Evolutionary conservation across 2,329 filamentous ascomycete genomes (phyloP).

Genomic region (Xenoacremonium recifei): DNA sequence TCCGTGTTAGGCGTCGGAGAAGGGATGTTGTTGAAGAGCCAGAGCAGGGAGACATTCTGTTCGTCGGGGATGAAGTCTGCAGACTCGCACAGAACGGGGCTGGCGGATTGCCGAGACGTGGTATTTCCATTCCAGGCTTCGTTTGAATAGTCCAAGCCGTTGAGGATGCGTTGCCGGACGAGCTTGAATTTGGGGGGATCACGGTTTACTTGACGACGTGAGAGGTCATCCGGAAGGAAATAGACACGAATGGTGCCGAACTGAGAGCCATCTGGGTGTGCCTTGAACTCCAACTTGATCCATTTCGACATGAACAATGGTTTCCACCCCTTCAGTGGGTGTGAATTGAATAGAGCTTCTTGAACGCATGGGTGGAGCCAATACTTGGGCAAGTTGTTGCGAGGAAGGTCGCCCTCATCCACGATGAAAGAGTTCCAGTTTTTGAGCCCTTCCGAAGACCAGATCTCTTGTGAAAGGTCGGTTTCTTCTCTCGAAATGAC

Average conservation of each 20-base stretch:
- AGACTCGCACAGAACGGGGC: slow-evolving; percentile 5
- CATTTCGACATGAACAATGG: slow-evolving; percentile 37
- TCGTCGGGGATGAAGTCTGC: slow-evolving; percentile 24
- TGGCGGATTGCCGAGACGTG: slow-evolving; percentile 6
- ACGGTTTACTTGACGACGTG: slow-evolving; percentile 51
- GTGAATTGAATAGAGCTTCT: slow-evolving; percentile 25
- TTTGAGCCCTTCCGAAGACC: slow-evolving; percentile 8
- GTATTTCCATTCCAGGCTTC: slow-evolving; percentile 52
- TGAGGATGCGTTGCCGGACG: slow-evolving; percentile 48
- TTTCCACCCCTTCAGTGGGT: slow-evolving; percentile 21
- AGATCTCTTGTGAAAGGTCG: slow-evolving; percentile 10
- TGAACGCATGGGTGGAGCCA: slow-evolving; percentile 23
- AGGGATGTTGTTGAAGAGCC: slow-evolving; percentile 71
- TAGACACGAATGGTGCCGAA: slow-evolving; percentile 52
- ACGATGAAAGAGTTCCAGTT: slow-evolving; percentile 30
- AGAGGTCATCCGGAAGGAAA: slow-evolving; percentile 64
- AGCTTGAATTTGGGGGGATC: slow-evolving; percentile 42
- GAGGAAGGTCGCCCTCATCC: slow-evolving; percentile 10
- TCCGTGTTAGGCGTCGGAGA: slow-evolving; percentile 61
- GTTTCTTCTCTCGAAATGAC: slow-evolving; percentile 24
- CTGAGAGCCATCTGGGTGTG: slow-evolving; percentile 14
- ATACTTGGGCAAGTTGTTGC: background rate
- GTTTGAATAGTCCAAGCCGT: slow-evolving; percentile 53
- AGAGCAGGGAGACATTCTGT: slow-evolving; percentile 57
- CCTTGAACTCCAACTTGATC: slow-evolving; percentile 42